These are phyloP conservation scores for Oryza officinalis DNA, from an alignment of 176 grass and related monocot genomes.

Conservation along the genomic window DNA sequence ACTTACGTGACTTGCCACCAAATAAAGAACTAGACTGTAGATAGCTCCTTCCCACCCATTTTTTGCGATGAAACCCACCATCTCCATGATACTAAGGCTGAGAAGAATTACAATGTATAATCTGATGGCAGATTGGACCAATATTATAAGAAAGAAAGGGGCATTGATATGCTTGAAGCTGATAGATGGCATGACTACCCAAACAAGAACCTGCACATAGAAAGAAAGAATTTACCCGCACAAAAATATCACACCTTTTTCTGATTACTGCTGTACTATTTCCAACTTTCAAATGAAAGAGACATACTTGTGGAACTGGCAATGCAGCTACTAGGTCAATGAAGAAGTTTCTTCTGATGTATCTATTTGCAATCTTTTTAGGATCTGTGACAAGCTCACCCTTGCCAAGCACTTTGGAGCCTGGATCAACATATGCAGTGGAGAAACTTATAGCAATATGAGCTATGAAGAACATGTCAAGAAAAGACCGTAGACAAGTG, in stretches of 20 bases:
- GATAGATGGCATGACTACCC: constrained; percentile 25
- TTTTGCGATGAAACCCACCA: constrained; percentile 30
- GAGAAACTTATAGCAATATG: constrained; percentile 47
- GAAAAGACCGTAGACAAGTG: constrained; percentile 36
- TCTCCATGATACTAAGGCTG: constrained; percentile 40
- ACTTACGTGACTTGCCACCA: constrained; percentile 48
- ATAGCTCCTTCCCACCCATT: constrained; percentile 44
- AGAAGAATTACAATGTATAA: constrained; percentile 34
- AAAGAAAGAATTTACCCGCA: background rate
- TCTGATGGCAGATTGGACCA: constrained; percentile 41
- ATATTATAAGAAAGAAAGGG: constrained; percentile 38
- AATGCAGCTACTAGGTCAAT: constrained; percentile 48
- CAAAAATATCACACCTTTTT: background rate
- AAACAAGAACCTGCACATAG: constrained; percentile 36
- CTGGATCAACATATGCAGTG: constrained; percentile 55
- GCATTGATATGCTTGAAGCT: constrained; percentile 15
- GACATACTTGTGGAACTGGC: constrained; percentile 52
- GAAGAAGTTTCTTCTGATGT: constrained; percentile 50
- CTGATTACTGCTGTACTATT: background rate
- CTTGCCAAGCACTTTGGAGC: constrained; percentile 53
- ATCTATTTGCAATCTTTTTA: constrained; percentile 42
- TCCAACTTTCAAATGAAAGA: background rate
- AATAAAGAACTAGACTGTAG: constrained; percentile 44
- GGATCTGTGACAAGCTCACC: constrained; percentile 49
- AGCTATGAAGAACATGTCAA: constrained; percentile 45